Conservation (phyloP, 2,329 filamentous ascomycete species). For the Botryotinia convoluta region DNA sequence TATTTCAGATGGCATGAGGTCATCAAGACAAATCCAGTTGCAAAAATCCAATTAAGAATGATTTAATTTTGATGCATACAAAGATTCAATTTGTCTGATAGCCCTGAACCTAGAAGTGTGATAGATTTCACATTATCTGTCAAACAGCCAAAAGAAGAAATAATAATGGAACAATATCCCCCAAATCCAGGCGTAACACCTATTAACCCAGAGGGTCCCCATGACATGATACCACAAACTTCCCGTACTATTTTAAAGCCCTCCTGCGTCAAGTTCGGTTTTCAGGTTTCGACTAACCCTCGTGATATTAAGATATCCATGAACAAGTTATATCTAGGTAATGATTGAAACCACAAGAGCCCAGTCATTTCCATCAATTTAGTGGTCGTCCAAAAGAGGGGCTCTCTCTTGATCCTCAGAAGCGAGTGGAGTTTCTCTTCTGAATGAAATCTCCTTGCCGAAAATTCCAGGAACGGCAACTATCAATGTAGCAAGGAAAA, state of each 20-base stretch:
- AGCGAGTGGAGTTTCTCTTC: constrained; percentile 45
- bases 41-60: neutral
- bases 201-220: neutral
- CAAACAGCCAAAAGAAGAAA: neutral
- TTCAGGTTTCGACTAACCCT: neutral
- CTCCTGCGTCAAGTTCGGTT: neutral
- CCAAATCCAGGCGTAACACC: constrained; percentile 1
- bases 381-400: constrained; percentile 54
- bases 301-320: neutral
- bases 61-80: neutral
- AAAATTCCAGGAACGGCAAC: constrained; percentile 64
- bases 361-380: constrained; percentile 10
- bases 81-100: constrained; percentile 7
- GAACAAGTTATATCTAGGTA: neutral
- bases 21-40: neutral
- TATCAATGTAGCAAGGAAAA: constrained; percentile 66
- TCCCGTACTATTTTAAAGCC: neutral
- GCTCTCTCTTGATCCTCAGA: constrained; percentile 53
- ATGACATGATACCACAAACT: neutral
- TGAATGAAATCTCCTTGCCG: constrained; percentile 55
- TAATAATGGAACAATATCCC: neutral
- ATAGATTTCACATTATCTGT: constrained; percentile 6
- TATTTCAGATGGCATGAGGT: neutral
- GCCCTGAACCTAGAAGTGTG: neutral
- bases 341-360: neutral